These are phyloP conservation scores for Heliamphora pulchella DNA, from an alignment of 179 eudicot species.

Conservation along the genomic window DNA sequence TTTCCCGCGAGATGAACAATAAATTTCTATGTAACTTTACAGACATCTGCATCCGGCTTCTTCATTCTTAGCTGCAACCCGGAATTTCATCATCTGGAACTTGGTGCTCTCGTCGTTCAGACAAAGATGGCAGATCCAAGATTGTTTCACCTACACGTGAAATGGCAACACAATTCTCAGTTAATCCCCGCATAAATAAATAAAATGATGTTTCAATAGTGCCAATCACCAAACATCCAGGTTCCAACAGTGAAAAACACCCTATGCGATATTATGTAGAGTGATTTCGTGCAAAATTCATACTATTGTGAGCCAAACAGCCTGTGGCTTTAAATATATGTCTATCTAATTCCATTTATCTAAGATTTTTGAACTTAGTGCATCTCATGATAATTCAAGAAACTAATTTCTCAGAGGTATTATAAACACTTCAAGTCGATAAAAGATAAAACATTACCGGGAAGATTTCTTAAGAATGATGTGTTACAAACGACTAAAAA, in stretches of 20 bases:
- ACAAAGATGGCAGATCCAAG: constrained; percentile 26
- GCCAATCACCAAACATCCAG: not conserved
- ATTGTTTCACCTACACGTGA: constrained; percentile 41
- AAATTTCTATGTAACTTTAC: not conserved
- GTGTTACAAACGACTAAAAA: not conserved
- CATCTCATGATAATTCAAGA: not conserved
- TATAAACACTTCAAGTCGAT: not conserved
- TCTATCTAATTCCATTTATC: not conserved
- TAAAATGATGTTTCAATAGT: not conserved
- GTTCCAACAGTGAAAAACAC: not conserved
- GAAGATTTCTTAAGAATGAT: not conserved
- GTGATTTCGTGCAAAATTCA: not conserved
- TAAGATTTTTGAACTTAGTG: not conserved
- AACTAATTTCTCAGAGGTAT: not conserved
- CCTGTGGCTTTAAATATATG: too few species aligned
- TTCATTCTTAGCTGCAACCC: not conserved
- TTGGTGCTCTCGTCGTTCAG: constrained; percentile 7
- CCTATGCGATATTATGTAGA: not conserved
- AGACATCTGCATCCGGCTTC: not conserved
- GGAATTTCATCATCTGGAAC: not conserved
- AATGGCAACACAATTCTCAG: not conserved
- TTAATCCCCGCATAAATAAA: not conserved
- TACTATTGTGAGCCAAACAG: not conserved
- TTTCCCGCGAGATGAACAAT: too few species aligned
- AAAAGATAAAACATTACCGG: not conserved